These are phyloP conservation scores for Pseudogymnoascus sp. DNA, from an alignment of 2,329 filamentous ascomycete genomes.

Conservation along the genomic window DNA sequence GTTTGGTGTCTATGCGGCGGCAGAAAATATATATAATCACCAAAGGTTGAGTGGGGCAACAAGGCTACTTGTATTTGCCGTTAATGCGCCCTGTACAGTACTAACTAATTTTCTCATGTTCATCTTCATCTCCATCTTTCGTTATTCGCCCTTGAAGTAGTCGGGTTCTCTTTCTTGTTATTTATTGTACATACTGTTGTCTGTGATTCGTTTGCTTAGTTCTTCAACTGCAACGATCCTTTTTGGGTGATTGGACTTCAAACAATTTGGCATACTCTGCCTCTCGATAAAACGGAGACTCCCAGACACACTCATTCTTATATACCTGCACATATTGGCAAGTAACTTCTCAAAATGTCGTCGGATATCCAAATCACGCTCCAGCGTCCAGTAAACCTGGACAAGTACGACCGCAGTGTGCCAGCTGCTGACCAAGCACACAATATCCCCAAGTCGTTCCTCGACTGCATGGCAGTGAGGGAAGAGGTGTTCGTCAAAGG, in stretches of 20 bases:
- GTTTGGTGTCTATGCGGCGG: background rate
- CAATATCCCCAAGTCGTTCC: constrained; percentile 48
- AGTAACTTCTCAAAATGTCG: background rate
- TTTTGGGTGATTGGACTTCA: background rate
- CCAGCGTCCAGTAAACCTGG: constrained; percentile 39
- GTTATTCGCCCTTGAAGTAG: background rate
- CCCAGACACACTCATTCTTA: background rate
- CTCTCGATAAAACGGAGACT: background rate
- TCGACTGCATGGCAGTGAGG: constrained; percentile 57
- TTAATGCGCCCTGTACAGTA: background rate
- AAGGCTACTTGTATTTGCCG: background rate
- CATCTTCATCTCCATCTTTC: background rate
- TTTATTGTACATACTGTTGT: background rate
- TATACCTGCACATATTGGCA: background rate
- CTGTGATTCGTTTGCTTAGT: background rate
- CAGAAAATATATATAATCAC: background rate
- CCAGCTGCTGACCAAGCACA: constrained; percentile 38
- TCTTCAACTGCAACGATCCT: background rate
- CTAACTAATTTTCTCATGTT: background rate
- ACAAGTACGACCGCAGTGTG: constrained; percentile 38
- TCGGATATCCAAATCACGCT: constrained; percentile 14
- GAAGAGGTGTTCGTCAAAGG: constrained; percentile 54
- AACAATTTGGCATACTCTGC: background rate
- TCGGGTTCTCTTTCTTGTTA: background rate
- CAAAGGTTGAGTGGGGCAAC: background rate